These are phyloP conservation scores for Cytidiella melzeri DNA, from an alignment of 768 basidiomycete genomes.

Conservation along the genomic window DNA sequence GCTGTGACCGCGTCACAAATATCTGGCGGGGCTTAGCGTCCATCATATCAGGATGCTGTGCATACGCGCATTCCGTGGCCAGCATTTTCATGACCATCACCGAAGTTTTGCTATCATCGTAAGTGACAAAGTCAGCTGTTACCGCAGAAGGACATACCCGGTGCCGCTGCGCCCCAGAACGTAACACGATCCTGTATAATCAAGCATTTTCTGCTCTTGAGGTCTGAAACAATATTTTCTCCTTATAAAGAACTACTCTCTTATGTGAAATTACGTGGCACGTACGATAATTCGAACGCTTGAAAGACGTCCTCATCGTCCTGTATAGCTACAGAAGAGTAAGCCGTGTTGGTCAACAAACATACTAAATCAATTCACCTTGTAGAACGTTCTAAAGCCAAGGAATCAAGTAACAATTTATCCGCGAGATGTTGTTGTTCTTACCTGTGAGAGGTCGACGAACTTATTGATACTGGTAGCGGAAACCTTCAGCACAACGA, in stretches of 20 bases:
- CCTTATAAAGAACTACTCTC: not conserved
- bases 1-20: slow-evolving; percentile 65
- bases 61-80: slow-evolving; percentile 48
- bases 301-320: slow-evolving; percentile 37
- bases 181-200: slow-evolving; percentile 55
- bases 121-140: not conserved
- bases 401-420: not conserved
- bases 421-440: not conserved
- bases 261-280: not conserved
- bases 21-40: slow-evolving; percentile 52
- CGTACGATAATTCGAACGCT: slow-evolving; percentile 25
- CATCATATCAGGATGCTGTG: slow-evolving; percentile 26
- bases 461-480: slow-evolving; percentile 1
- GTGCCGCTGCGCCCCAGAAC: slow-evolving; percentile 71
- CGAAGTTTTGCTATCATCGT: slow-evolving; percentile 54
- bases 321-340: slow-evolving; percentile 35
- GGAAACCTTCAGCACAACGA: too few species aligned
- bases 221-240: slow-evolving; percentile 28
- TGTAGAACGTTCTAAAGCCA: not conserved
- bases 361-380: not conserved
- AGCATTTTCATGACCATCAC: slow-evolving; percentile 77
- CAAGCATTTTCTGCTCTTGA: slow-evolving; percentile 50
- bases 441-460: not conserved
- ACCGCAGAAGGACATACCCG: slow-evolving; percentile 36
- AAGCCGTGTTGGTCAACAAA: not conserved